Conservation (phyloP, 257 asterid species). For the Solanum habrochaites region DNA sequence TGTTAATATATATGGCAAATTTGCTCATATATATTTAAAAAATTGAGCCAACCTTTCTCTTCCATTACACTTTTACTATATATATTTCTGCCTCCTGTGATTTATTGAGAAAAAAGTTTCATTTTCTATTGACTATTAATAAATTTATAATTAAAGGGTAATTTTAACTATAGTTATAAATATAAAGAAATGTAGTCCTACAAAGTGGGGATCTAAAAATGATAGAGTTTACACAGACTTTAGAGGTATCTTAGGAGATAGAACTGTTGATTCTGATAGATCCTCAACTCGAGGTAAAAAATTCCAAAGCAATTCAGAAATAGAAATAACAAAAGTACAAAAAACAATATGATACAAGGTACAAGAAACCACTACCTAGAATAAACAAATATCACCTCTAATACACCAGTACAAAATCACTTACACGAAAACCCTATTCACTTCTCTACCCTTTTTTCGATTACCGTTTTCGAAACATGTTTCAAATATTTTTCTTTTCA, state of each 20-base stretch:
- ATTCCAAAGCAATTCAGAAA: too few relatives aligned
- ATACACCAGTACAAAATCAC: too few relatives aligned
- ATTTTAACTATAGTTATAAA: background rate
- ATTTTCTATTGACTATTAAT: background rate
- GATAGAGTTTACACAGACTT: accelerated
- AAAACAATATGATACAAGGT: background rate
- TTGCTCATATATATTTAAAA: background rate
- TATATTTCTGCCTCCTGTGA: background rate
- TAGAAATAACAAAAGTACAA: background rate
- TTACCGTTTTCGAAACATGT: background rate
- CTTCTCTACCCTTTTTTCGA: too few relatives aligned
- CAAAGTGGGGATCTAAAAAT: background rate
- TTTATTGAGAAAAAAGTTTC: too few relatives aligned
- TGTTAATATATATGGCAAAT: background rate
- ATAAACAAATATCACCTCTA: background rate
- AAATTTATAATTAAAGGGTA: too few relatives aligned
- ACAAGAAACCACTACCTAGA: background rate
- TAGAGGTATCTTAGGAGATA: background rate
- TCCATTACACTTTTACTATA: background rate
- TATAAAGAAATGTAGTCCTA: background rate
- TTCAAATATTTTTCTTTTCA: background rate
- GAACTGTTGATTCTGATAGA: accelerated
- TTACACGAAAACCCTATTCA: too few relatives aligned
- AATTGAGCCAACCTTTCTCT: background rate
- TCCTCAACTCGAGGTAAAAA: background rate